A percentile compares a stretch with the other conserved stretches of the same genome.
phyloP scores from a whole-genome alignment of 768 basidiomycete genomes.

The Hydnomerulius pinastri region DNA sequence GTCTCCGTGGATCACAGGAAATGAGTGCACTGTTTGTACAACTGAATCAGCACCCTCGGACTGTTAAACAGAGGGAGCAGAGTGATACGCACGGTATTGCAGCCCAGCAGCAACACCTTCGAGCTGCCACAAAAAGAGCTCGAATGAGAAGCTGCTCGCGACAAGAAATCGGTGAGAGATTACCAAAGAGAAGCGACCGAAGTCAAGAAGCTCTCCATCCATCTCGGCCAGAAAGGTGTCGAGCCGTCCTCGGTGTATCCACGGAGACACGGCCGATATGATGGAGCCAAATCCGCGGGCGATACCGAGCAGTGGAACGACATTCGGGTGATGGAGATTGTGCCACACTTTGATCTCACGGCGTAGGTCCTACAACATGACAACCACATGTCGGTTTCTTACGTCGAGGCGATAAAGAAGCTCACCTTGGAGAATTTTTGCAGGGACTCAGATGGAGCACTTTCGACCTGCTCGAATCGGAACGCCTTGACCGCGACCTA shows the following conservation, averaged over 20 bases:
- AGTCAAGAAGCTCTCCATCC: not conserved
- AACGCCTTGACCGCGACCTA: not conserved
- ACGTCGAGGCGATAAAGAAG: not conserved
- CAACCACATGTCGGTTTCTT: not conserved
- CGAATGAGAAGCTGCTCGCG: not conserved
- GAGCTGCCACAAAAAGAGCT: not conserved
- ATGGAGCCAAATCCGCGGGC: not conserved
- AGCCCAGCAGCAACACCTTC: not conserved
- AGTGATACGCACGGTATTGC: not conserved
- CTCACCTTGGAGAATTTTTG: not conserved
- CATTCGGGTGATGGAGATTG: slow-evolving; percentile 15
- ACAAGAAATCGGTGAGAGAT: not conserved
- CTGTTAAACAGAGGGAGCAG: not conserved
- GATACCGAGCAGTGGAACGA: slow-evolving; percentile 21
- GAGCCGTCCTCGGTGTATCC: slow-evolving; percentile 13
- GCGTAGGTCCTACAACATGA: slow-evolving; percentile 11
- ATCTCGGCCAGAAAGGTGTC: slow-evolving; percentile 8
- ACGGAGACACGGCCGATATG: slow-evolving; percentile 22
- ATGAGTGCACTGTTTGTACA: not conserved
- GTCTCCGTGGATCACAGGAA: not conserved
- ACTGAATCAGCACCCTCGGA: not conserved
- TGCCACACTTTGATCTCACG: slow-evolving; percentile 24
- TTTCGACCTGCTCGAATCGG: not conserved
- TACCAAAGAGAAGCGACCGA: not conserved
- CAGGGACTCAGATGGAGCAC: not conserved